Evolutionary conservation across 139 green algal genomes (phyloP).

Genomic region (Tetradesmus obliquus): DNA sequence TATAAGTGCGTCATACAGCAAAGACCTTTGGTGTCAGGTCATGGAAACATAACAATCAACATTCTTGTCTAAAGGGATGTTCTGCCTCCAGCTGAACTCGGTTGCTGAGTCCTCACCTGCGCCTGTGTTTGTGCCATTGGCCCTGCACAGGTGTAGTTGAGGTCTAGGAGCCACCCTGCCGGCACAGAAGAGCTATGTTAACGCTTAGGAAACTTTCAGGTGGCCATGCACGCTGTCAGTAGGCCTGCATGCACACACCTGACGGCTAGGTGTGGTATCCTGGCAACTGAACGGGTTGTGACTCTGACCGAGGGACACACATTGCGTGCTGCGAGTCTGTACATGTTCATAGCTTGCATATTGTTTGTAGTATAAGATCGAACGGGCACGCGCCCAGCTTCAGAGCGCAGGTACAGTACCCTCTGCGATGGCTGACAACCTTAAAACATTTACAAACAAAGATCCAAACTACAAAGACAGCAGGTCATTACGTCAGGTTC

Average conservation of each 20-base stretch:
- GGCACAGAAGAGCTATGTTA: neutral
- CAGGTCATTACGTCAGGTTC: neutral
- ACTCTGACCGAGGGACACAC: neutral
- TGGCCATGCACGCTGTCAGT: neutral
- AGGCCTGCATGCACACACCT: slow-evolving; percentile 8
- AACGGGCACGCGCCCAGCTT: neutral
- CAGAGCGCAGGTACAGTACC: neutral
- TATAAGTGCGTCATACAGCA: neutral
- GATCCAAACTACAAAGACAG: neutral
- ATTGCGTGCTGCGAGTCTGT: neutral
- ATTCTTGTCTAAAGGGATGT: neutral
- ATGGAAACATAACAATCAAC: too few relatives aligned
- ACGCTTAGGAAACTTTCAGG: neutral
- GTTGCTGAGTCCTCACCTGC: slow-evolving; percentile 3
- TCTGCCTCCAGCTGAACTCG: neutral
- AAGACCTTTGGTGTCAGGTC: too few relatives aligned
- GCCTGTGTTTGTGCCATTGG: slow-evolving; percentile 30
- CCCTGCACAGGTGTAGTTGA: slow-evolving; percentile 22
- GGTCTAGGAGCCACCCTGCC: neutral
- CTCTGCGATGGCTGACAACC: neutral
- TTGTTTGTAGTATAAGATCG: neutral
- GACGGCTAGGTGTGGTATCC: slow-evolving; percentile 24
- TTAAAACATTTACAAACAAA: neutral
- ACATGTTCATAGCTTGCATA: neutral
- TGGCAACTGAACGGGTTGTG: neutral